Conservation (phyloP, 345 rosid species). For the Pistacia atlantica region DNA sequence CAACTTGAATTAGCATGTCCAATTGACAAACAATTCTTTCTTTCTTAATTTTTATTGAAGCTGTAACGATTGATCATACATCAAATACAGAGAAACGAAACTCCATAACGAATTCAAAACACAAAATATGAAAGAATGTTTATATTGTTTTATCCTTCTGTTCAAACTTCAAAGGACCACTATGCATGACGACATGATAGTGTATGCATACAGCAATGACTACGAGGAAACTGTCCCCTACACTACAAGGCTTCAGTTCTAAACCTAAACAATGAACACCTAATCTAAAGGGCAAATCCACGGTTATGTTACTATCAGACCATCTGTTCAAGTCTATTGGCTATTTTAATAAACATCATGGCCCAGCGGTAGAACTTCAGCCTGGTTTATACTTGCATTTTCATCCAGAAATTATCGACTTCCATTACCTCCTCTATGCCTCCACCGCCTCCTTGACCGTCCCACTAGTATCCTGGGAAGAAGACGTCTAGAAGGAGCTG, state of each 20-base stretch:
- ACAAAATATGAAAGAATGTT: constrained; percentile 2
- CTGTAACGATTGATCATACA: neutral
- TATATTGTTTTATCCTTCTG: neutral
- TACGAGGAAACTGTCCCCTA: neutral
- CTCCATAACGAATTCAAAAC: neutral
- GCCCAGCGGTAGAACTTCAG: neutral
- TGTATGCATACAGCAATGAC: constrained; percentile 7
- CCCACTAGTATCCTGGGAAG: constrained; percentile 40
- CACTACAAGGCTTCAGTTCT: neutral
- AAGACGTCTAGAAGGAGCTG: constrained; percentile 35
- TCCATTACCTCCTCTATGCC: constrained; percentile 45
- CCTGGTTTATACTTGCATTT: neutral
- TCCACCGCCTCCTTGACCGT: constrained; percentile 44
- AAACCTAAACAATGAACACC: neutral
- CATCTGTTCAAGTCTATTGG: neutral
- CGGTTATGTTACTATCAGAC: neutral
- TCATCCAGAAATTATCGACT: constrained; percentile 28
- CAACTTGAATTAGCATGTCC: neutral
- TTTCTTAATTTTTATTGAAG: neutral
- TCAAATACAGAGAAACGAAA: neutral
- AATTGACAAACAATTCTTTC: neutral
- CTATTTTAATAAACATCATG: neutral
- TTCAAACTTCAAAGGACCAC: constrained; percentile 1
- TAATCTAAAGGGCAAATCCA: neutral
- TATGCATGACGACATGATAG: constrained; percentile 13